These are phyloP conservation scores for Lomentospora prolificans DNA, from an alignment of 2,329 filamentous ascomycete species.

Conservation along the genomic window DNA sequence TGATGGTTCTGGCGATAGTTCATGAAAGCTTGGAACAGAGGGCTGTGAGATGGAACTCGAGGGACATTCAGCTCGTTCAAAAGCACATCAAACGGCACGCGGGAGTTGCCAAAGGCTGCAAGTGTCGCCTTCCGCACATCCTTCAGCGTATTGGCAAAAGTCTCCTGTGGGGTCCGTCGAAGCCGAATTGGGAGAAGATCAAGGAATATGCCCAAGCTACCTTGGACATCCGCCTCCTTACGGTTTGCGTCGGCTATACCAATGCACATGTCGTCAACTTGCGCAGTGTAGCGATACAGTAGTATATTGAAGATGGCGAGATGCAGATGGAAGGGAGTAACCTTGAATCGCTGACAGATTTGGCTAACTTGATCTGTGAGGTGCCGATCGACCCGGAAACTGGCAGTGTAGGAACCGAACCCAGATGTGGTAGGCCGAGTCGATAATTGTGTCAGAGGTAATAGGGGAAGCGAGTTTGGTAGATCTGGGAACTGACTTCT, in stretches of 20 bases:
- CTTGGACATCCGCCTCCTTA: constrained; percentile 12
- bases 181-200: constrained; percentile 35
- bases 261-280: constrained; percentile 30
- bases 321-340: constrained; percentile 34
- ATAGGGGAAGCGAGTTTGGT: constrained; percentile 12
- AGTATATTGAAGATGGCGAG: constrained; percentile 30
- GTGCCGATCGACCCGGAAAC: constrained; percentile 6
- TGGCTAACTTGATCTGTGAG: constrained; percentile 10
- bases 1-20: constrained; percentile 30
- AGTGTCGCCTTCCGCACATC: constrained; percentile 18
- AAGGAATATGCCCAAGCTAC: constrained; percentile 30
- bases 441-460: constrained; percentile 9
- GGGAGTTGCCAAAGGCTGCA: constrained; percentile 26
- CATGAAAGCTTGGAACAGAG: constrained; percentile 36
- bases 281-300: constrained; percentile 8
- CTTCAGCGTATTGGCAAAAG: constrained; percentile 13
- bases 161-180: constrained; percentile 6
- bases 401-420: constrained; percentile 2
- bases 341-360: constrained; percentile 12
- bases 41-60: constrained; percentile 26
- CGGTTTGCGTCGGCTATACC: constrained; percentile 30
- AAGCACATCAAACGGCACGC: constrained; percentile 35
- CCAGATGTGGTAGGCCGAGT: neutral
- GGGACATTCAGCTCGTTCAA: constrained; percentile 29
- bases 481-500: constrained; percentile 11